Base-by-base conservation (phyloP, 495 filamentous ascomycete genomes). In the Apiosordaria backusii region DNA sequence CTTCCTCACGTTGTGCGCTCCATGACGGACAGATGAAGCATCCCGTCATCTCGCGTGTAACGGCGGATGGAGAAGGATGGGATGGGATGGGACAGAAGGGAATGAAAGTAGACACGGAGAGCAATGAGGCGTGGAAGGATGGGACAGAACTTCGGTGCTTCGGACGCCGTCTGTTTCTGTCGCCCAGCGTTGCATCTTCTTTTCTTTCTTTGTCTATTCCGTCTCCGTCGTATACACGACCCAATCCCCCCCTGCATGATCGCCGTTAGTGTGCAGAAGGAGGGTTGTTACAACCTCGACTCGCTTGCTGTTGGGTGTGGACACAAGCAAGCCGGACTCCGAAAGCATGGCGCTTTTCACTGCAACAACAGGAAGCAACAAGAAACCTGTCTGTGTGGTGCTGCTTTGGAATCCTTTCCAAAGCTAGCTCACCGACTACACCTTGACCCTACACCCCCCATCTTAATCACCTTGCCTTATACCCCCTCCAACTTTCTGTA, bases 161-260 rank as follows among this genome's bases (percentile, higher is more conserved):
- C 52, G 52, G 18, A 21, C 22, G 22, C 52, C 52, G 52, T 55
- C 52, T 23, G 18, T 22, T 53, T 53, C 50, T 53, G 15, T 21
- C 50, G 4, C 50, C 13, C 19, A 53, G 15, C 16, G 55, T 57
- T 25, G 55, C 16, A 23, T 61, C 26, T 19, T 25, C n/a, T 27
- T 40, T 15, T 40, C 29, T 29, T 35, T 45, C 6, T 60, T 10
- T 29, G 53, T 19, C 53, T 24, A 21, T 22, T 29, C 10, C 50
- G 29, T 21, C 9, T 26, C 29, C 50, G 23, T 29, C 52, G 66
- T 26, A 16, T 50, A 24, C 61, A 62, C 24, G 19, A 10, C 50
- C 55, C 57, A 50, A 23, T 23, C 19, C 19, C 18, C 59, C 68
- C 68, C 68, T 71, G 70, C 72, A 71, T 70, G 67, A 75, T 71